Percentiles rank a stretch among this genome's conserved stretches.
Conservation (phyloP, 2,329 filamentous ascomycete genomes). For the Eurotiales sp. region DNA sequence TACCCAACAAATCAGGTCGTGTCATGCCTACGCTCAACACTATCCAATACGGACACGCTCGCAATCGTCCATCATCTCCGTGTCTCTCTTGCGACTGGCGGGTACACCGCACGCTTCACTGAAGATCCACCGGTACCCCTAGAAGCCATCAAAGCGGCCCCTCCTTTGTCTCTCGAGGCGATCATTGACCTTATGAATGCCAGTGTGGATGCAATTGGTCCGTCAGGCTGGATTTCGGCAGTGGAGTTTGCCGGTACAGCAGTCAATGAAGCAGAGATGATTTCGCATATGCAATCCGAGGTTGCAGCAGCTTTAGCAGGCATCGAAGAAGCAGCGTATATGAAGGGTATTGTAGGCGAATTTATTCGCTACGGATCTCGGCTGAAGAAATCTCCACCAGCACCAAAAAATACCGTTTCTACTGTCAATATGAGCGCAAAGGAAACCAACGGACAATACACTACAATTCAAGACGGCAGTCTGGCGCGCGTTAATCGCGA, state of each 20-base stretch:
- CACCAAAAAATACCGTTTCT: conserved; percentile 14
- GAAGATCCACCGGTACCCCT: conserved; percentile 37
- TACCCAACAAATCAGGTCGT: conserved; percentile 29
- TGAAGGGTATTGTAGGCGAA: conserved; percentile 46
- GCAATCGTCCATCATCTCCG: conserved; percentile 42
- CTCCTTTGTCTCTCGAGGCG: conserved; percentile 34
- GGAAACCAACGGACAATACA: conserved; percentile 39
- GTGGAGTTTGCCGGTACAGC: conserved; percentile 29
- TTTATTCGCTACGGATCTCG: conserved; percentile 37
- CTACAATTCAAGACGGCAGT: conserved; percentile 24
- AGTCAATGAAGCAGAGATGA: conserved; percentile 40
- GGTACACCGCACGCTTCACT: conserved; percentile 40
- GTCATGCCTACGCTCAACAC: conserved; percentile 34
- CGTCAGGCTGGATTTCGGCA: conserved; percentile 45
- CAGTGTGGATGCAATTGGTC: conserved; percentile 46
- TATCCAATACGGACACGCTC: conserved; percentile 37
- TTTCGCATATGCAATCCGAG: conserved; percentile 47
- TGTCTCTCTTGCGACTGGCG: conserved; percentile 40
- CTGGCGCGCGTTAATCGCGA: conserved; percentile 12
- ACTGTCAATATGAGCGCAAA: conserved; percentile 29
- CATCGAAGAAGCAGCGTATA: conserved; percentile 45
- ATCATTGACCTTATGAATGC: conserved; percentile 42
- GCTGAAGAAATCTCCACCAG: conserved; percentile 4
- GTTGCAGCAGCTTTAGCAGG: conserved; percentile 46
- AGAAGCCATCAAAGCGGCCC: conserved; percentile 31